phyloP scores from a whole-genome alignment of 352 stramenopile genomes.

The Phytophthora kernoviae region DNA sequence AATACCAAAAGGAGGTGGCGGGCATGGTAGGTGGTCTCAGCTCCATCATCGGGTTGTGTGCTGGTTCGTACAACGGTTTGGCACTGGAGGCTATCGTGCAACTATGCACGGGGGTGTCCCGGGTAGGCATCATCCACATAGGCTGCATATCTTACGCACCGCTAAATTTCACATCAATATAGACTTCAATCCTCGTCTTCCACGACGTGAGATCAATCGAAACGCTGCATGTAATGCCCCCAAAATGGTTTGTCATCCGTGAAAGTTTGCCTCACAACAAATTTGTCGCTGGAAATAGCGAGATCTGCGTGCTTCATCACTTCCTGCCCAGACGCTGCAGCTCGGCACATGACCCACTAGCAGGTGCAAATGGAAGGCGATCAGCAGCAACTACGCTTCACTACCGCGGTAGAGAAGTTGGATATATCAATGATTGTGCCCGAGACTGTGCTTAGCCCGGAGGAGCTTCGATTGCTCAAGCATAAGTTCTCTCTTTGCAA shows the following conservation, averaged over 20 bases:
- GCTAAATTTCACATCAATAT: too few species aligned
- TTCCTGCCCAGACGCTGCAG: not conserved
- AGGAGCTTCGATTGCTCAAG: constrained; percentile 58
- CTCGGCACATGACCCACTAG: not conserved
- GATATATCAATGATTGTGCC: constrained; percentile 40
- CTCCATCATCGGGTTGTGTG: constrained; percentile 76
- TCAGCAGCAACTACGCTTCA: constrained; percentile 1
- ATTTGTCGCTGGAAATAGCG: too few species aligned
- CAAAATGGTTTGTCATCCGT: too few species aligned
- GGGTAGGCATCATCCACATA: constrained; percentile 5
- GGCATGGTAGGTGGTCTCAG: constrained; percentile 76
- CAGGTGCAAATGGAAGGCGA: constrained; percentile 19
- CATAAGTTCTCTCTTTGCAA: constrained; percentile 60
- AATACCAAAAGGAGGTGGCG: constrained; percentile 80
- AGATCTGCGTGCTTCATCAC: not conserved
- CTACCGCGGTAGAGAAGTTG: constrained; percentile 20
- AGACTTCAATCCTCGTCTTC: too few species aligned
- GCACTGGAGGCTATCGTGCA: constrained; percentile 71
- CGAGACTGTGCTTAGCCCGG: constrained; percentile 44
- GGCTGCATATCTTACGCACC: too few species aligned
- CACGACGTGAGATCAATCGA: not conserved
- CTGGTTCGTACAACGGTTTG: constrained; percentile 77
- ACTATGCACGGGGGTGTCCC: constrained; percentile 33
- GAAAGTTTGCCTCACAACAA: too few species aligned
- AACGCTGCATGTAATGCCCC: not conserved